A percentile compares a stretch with the other conserved stretches of the same genome.
These are phyloP conservation scores for Aurinia saxatilis DNA, from an alignment of 345 rosid species.

Conservation along the genomic window DNA sequence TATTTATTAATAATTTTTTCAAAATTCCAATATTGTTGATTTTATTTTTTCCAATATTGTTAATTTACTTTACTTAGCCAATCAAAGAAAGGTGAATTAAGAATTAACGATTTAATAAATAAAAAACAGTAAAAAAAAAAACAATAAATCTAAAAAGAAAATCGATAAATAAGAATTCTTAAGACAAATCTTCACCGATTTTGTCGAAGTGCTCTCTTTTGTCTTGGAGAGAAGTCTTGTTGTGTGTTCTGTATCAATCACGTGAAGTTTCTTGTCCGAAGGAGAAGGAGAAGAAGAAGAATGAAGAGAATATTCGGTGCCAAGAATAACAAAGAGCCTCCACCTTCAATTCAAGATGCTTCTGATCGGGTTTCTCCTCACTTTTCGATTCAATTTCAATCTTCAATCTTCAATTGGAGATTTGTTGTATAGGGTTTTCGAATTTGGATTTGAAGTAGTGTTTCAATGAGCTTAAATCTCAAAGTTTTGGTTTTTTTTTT, in stretches of 20 bases:
- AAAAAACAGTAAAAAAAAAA: too few species aligned
- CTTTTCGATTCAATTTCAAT: background rate
- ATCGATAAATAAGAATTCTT: background rate
- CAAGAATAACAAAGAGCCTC: slow-evolving; percentile 90
- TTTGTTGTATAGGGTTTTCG: background rate
- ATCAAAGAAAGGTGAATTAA: too few species aligned
- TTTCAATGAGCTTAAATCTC: background rate
- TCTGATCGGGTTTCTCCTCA: slow-evolving; percentile 56
- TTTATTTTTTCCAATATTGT: too few species aligned
- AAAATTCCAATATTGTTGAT: too few species aligned
- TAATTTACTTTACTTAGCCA: too few species aligned
- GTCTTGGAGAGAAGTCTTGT: background rate
- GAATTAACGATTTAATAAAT: too few species aligned
- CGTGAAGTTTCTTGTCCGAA: background rate
- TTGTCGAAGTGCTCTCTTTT: background rate
- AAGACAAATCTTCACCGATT: background rate
- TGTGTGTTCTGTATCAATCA: background rate
- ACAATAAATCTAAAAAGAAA: background rate
- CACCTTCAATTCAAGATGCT: slow-evolving; percentile 78
- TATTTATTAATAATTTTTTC: too few species aligned
- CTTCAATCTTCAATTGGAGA: background rate
- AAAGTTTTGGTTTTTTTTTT: too few species aligned
- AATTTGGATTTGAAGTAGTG: background rate
- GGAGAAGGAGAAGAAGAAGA: slow-evolving; percentile 28
- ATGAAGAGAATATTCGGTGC: slow-evolving; percentile 89